phyloP scores from a whole-genome alignment of 2,329 filamentous ascomycete species.

The Cladosporium sp. region DNA sequence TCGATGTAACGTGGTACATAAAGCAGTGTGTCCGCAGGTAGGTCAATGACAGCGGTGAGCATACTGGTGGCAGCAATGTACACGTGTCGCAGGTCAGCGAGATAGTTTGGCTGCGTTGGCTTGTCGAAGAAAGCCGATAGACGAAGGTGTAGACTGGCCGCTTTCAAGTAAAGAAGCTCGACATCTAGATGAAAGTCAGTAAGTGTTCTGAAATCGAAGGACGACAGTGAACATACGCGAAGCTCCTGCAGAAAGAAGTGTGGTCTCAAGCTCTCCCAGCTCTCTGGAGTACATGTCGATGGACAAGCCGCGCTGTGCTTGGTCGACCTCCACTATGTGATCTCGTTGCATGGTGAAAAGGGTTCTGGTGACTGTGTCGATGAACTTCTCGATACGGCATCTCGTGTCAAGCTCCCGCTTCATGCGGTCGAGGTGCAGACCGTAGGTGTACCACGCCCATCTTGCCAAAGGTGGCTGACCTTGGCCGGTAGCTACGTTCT shows the following conservation, averaged over 20 bases:
- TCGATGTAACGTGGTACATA: constrained; percentile 73
- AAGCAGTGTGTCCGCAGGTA: constrained; percentile 55
- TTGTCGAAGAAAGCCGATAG: constrained; percentile 81
- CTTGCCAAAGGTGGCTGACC: constrained; percentile 66
- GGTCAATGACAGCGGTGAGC: constrained; percentile 69
- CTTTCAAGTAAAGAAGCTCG: constrained; percentile 65
- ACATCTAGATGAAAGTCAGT: constrained; percentile 51
- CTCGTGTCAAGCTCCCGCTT: constrained; percentile 66
- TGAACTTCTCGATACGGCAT: constrained; percentile 71
- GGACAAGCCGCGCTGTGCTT: constrained; percentile 38
- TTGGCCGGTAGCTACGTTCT: constrained; percentile 78
- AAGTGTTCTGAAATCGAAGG: constrained; percentile 22
- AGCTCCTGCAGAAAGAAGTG: constrained; percentile 34
- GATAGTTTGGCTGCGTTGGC: constrained; percentile 68
- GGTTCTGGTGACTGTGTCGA: constrained; percentile 74
- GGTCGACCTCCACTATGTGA: constrained; percentile 56
- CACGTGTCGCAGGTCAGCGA: constrained; percentile 72
- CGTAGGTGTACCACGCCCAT: constrained; percentile 64
- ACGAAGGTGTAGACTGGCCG: constrained; percentile 72
- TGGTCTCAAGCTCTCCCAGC: constrained; percentile 39
- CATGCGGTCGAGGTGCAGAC: constrained; percentile 68
- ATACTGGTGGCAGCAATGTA: constrained; percentile 72
- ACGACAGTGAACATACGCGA: constrained; percentile 39
- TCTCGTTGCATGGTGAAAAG: constrained; percentile 78
- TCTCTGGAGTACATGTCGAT: constrained; percentile 40